Percentiles rank a stretch among this genome's conserved stretches.
phyloP scores from a whole-genome alignment of 345 rosid species.

The Populus euphratica region DNA sequence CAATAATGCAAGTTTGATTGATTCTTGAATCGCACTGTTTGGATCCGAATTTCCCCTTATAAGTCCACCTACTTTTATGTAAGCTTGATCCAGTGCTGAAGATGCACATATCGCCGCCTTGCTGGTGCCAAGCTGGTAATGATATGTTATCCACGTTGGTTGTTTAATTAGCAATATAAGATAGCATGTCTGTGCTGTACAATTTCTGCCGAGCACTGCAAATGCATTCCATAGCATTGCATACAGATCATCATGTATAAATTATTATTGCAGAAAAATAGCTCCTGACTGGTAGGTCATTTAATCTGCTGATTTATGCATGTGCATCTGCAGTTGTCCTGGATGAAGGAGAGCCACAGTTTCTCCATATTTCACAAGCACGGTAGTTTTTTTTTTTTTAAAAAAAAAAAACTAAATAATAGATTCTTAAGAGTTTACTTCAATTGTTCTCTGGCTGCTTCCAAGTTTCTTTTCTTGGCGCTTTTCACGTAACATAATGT shows the following conservation, averaged over 20 bases:
- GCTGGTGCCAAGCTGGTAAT: slow-evolving; percentile 8
- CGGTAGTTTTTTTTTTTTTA: too few species aligned
- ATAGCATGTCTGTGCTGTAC: not conserved
- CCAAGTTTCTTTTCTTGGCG: not conserved
- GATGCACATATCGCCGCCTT: not conserved
- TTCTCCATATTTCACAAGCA: not conserved
- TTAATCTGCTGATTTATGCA: not conserved
- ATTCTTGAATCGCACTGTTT: not conserved
- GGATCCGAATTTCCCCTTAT: not conserved
- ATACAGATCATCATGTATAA: not conserved
- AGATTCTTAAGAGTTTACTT: not conserved
- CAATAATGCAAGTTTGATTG: not conserved
- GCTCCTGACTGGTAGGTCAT: slow-evolving; percentile 8
- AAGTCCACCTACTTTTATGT: not conserved
- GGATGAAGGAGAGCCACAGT: not conserved
- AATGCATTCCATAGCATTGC: not conserved
- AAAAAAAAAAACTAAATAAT: too few species aligned
- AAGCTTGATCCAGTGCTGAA: not conserved
- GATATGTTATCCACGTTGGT: not conserved
- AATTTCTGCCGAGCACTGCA: not conserved
- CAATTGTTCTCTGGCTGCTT: slow-evolving; percentile 33
- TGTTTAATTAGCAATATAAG: not conserved
- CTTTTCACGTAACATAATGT: not conserved
- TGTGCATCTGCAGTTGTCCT: not conserved
- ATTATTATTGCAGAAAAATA: not conserved